Base-by-base conservation (phyloP, 306 rosid genomes). In the Cucurbita argyrosperma region DNA sequence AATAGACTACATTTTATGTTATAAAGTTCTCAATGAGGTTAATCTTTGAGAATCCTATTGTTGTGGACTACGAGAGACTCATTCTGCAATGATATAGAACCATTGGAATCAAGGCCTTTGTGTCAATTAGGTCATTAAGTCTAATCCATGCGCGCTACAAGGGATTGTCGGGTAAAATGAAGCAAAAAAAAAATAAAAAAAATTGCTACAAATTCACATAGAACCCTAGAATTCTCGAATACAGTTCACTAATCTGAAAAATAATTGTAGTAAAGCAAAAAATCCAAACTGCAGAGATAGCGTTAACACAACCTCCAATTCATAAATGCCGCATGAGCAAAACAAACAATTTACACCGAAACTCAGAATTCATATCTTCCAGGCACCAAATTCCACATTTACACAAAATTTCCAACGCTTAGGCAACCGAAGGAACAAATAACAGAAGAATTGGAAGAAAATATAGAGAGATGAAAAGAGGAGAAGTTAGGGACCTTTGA, bases 401-500 rank as follows among this genome's bases (percentile, higher is more conserved):
- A 39, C 12, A 64, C 50, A 63, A 14, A 61, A 61, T 61, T 37
- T 37, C 23, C 10, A 4, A 62, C 12, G 6, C 7, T 38, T 15
- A 4, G 1, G 13, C 45, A 50, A 69, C 7, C 12, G 57, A 6
- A 18, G 54, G 78, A 73, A 65, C 74, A 69, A 14, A 40, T n/a
- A 40, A 1, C 18, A 7, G 47, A 16, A 11, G 53, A 78, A 45
- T 37, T 39, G 10, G 15, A 67, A 38, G 38, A 74, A 64, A 71
- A 16, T 14, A 56, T 26, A 54, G 64, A 46, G 53, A 18, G 40
- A 45, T 8, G 8, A 35, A 43, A 19, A 13, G 12, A 16, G 61
- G 77, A 40, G 66, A 26, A 52, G 7, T n/a, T 39, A 13, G 59
- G 58, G 47, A 94, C 98, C 98, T 90, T 94, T 1, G 87, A 71